Conservation (phyloP, 129 eudicot genomes). For the Tanacetum coccineum region DNA sequence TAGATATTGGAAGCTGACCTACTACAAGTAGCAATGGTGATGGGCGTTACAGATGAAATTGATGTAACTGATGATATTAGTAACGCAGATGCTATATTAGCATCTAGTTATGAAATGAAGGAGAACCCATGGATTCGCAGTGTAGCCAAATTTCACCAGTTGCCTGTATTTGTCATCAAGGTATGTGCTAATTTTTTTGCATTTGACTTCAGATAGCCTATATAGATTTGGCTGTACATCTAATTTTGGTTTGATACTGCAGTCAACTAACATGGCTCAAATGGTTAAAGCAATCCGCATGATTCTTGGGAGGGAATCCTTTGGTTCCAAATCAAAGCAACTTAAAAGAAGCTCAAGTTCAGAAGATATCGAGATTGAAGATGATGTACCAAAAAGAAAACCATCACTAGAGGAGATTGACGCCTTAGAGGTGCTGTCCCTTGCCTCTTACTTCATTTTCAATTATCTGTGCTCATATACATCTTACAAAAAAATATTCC, state of each 20-base stretch:
- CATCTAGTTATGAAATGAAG: conserved; percentile 73
- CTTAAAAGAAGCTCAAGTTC: conserved; percentile 35
- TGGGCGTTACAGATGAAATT: conserved; percentile 84
- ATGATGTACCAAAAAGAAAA: conserved; percentile 85
- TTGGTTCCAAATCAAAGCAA: conserved; percentile 42
- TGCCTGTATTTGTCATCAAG: conserved; percentile 89
- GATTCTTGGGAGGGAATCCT: conserved; percentile 73
- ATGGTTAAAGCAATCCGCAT: conserved; percentile 90
- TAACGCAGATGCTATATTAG: conserved; percentile 77
- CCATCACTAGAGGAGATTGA: conserved; percentile 93
- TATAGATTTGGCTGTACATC: conserved; percentile 9
- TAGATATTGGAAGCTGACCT: conserved; percentile 93
- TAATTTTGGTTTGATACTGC: conserved; percentile 25
- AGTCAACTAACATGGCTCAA: conserved; percentile 95
- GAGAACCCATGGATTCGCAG: conserved; percentile 93
- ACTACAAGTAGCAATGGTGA: conserved; percentile 77
- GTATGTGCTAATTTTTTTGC: conserved; percentile 28
- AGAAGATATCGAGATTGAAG: conserved; percentile 73
- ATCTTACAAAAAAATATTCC: too few species aligned
- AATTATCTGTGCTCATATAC: too few species aligned
- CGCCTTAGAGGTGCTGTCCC: conserved; percentile 76
- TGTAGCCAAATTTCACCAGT: conserved; percentile 77
- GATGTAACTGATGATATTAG: conserved; percentile 72
- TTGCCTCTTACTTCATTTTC: too few species aligned
- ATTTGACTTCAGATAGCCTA: background rate